Evolutionary conservation across 139 green algal species (phyloP).

Genomic region (Chlamydomonas sphaeroides): DNA sequence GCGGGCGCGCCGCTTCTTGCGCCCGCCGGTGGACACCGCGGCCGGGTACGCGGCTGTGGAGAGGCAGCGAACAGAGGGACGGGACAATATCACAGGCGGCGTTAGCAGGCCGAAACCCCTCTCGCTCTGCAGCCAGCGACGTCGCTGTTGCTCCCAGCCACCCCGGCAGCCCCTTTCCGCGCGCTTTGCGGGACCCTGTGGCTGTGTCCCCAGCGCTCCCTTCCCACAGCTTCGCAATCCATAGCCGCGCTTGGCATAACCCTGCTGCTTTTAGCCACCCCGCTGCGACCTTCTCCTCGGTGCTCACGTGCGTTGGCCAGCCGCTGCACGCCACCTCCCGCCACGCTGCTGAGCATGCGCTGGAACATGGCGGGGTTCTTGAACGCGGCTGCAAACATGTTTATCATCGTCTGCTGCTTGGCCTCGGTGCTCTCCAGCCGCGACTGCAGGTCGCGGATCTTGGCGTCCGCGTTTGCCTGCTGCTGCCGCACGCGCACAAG

Average conservation of each 20-base stretch:
- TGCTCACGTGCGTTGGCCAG: slow-evolving; percentile 39
- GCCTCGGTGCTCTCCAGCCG: slow-evolving; percentile 77
- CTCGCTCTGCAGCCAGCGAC: too few relatives aligned
- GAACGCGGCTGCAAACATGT: slow-evolving; percentile 81
- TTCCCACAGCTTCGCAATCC: too few relatives aligned
- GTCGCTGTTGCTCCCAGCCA: too few relatives aligned
- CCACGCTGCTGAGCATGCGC: slow-evolving; percentile 36
- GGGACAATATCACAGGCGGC: too few relatives aligned
- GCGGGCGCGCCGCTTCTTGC: slow-evolving; percentile 65
- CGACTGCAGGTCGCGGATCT: slow-evolving; percentile 70
- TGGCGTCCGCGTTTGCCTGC: slow-evolving; percentile 63
- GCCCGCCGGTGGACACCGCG: slow-evolving; percentile 36
- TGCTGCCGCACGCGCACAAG: slow-evolving; percentile 85
- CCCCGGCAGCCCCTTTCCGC: too few relatives aligned
- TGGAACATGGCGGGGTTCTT: slow-evolving; percentile 84
- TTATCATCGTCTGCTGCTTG: slow-evolving; percentile 86
- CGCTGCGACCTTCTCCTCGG: too few relatives aligned
- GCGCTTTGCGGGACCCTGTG: too few relatives aligned
- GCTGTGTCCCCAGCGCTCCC: too few relatives aligned
- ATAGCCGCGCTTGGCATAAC: too few relatives aligned
- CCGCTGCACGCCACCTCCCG: slow-evolving; percentile 52
- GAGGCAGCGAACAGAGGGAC: too few relatives aligned
- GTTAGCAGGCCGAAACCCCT: too few relatives aligned
- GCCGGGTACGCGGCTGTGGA: slow-evolving; percentile 5
- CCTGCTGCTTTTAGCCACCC: neutral